These are phyloP conservation scores for Candida loeiensis DNA, from an alignment of 805 yeast species.

Conservation along the genomic window DNA sequence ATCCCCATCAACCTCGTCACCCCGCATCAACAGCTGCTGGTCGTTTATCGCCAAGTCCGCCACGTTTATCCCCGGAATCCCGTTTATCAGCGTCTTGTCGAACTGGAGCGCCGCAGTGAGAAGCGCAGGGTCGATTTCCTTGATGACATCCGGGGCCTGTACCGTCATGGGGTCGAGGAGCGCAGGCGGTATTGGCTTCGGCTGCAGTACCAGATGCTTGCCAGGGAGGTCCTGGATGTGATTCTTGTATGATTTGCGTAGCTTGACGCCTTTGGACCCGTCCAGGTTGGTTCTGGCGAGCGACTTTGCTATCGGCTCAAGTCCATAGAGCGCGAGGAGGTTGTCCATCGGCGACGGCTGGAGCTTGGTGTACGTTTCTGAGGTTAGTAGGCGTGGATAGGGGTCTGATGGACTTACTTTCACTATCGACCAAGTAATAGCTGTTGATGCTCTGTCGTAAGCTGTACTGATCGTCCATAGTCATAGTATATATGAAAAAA, in stretches of 20 bases:
- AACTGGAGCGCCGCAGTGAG: constrained; percentile 52
- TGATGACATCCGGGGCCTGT: constrained; percentile 43
- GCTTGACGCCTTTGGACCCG: constrained; percentile 87
- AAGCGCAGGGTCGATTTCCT: constrained; percentile 47
- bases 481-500: constrained; percentile 2
- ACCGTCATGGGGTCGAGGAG: constrained; percentile 36
- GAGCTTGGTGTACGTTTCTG: constrained; percentile 39
- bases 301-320: constrained; percentile 66
- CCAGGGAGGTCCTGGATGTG: constrained; percentile 87
- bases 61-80: constrained; percentile 75
- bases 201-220: constrained; percentile 60
- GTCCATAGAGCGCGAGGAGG: constrained; percentile 63
- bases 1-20: constrained; percentile 40
- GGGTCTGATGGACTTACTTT: constrained; percentile 3
- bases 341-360: constrained; percentile 73
- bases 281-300: constrained; percentile 85
- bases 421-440: constrained; percentile 9
- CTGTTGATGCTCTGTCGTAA: constrained; percentile 7
- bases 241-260: constrained; percentile 91
- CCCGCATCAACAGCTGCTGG: constrained; percentile 37
- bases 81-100: constrained; percentile 62
- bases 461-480: constrained; percentile 7
- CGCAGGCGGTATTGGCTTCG: constrained; percentile 33
- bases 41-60: constrained; percentile 62
- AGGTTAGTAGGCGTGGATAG: constrained; percentile 9